phyloP scores from a whole-genome alignment of 441 rosid genomes.

The Eutrema salsugineum region DNA sequence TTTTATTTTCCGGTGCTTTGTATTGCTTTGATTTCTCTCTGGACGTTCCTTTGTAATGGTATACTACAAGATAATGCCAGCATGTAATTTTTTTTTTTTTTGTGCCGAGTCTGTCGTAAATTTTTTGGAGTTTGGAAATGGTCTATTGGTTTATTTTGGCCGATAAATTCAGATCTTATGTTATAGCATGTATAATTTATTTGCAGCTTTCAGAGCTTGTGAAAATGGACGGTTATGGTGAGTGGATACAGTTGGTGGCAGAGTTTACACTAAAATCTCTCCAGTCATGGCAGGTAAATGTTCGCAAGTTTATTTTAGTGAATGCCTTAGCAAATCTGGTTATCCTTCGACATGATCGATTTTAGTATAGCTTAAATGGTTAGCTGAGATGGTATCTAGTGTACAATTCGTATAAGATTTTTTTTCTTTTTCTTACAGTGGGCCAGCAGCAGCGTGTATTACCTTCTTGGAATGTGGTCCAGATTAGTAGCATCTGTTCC shows the following conservation, averaged over 20 bases:
- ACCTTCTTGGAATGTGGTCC: conserved; percentile 97
- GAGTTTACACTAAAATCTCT: conserved; percentile 94
- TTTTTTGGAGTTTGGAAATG: neutral
- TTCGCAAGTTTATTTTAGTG: conserved; percentile 11
- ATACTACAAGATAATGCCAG: neutral
- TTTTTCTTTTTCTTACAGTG: conserved; percentile 48
- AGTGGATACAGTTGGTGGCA: conserved; percentile 97
- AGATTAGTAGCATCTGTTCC: conserved; percentile 94
- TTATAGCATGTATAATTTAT: conserved; percentile 29
- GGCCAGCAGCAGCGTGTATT: conserved; percentile 99
- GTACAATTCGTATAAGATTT: conserved; percentile 2
- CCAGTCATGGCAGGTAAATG: conserved; percentile 96
- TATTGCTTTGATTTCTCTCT: conserved; percentile 2
- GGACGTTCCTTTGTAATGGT: conserved; percentile 2
- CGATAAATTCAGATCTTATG: conserved; percentile 1
- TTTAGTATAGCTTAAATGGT: conserved; percentile 14
- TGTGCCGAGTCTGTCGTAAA: neutral
- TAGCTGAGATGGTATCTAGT: conserved; percentile 13
- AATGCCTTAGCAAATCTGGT: neutral
- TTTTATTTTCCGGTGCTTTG: neutral
- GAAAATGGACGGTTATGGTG: conserved; percentile 95
- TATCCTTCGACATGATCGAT: neutral
- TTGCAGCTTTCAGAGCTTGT: conserved; percentile 97
- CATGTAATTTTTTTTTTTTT: neutral
- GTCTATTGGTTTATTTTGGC: conserved; percentile 4